Percentiles rank a stretch among this genome's conserved stretches.
phyloP scores from a whole-genome alignment of 108 stramenopile species.

The Conticribra guillardii region DNA sequence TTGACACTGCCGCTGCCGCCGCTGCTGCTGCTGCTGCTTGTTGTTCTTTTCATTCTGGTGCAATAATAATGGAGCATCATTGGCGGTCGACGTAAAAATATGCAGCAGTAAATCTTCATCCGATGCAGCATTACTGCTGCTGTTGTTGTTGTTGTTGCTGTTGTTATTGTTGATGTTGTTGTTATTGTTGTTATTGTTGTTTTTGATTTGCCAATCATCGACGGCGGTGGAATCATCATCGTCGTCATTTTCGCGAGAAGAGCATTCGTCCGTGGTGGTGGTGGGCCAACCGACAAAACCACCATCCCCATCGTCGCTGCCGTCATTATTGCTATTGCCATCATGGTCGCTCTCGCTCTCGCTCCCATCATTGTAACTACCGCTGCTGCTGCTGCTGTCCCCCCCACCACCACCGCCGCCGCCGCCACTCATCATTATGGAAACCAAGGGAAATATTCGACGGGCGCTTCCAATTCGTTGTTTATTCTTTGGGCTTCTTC shows the following conservation, averaged over 20 bases:
- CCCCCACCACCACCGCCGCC: not conserved
- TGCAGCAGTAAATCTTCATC: not conserved
- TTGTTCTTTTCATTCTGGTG: no score
- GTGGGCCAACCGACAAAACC: not conserved
- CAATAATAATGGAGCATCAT: no score
- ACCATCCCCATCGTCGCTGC: not conserved
- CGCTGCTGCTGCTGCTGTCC: not conserved
- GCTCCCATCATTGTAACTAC: not conserved
- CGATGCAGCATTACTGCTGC: not conserved
- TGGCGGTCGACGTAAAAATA: not conserved
- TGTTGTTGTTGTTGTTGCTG: no score
- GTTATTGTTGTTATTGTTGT: no score
- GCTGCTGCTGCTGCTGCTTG: no score
- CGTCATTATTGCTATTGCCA: conserved; percentile 12
- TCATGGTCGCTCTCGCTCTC: not conserved
- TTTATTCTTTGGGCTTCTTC: not conserved
- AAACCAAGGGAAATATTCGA: conserved; percentile 3
- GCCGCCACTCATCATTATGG: not conserved
- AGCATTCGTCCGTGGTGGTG: no score
- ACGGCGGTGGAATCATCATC: no score
- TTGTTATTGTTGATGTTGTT: no score
- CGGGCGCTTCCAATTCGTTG: not conserved
- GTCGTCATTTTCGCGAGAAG: no score
- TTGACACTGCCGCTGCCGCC: no score
- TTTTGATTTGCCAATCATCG: no score